A percentile compares a stretch with the other conserved stretches of the same genome.
phyloP scores from a whole-genome alignment of 2,329 filamentous ascomycete genomes.

The Dactylellina sp. region DNA sequence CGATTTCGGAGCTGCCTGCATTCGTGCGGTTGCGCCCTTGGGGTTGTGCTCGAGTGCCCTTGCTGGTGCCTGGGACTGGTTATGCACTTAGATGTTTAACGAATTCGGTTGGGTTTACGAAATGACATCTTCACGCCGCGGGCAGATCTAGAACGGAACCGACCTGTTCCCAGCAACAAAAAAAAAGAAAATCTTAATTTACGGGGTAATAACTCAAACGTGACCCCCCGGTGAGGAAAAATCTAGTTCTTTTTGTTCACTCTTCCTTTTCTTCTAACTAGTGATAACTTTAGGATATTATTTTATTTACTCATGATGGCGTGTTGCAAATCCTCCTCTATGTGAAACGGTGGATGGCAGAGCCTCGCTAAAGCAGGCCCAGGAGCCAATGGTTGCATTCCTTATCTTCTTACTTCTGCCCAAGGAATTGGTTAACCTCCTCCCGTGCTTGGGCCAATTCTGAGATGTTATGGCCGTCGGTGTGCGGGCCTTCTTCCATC shows the following conservation, averaged over 20 bases:
- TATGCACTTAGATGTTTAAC: constrained; percentile 18
- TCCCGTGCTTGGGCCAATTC: constrained; percentile 52
- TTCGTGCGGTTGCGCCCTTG: constrained; percentile 40
- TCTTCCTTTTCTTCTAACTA: constrained; percentile 12
- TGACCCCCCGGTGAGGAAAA: constrained; percentile 31
- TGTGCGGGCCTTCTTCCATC: constrained; percentile 49
- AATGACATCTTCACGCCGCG: constrained; percentile 36
- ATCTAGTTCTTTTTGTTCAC: constrained; percentile 20
- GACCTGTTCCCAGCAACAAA: constrained; percentile 44
- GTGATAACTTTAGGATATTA: constrained; percentile 46
- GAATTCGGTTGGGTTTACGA: constrained; percentile 11
- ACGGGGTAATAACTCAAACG: constrained; percentile 38
- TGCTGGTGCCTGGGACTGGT: constrained; percentile 35
- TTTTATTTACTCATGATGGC: constrained; percentile 55
- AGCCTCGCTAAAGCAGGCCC: constrained; percentile 55
- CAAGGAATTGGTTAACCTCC: constrained; percentile 54
- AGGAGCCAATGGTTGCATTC: constrained; percentile 53
- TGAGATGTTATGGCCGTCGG: constrained; percentile 36
- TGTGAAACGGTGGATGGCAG: constrained; percentile 49
- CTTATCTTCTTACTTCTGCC: constrained; percentile 47
- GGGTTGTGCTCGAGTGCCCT: constrained; percentile 12
- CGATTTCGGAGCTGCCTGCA: constrained; percentile 55
- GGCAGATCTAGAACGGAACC: constrained; percentile 49
- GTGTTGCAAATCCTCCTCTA: constrained; percentile 48
- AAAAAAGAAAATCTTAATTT: constrained; percentile 43